Base-by-base conservation (phyloP, 2,329 filamentous ascomycete species). In the Epicoccum nigrum region DNA sequence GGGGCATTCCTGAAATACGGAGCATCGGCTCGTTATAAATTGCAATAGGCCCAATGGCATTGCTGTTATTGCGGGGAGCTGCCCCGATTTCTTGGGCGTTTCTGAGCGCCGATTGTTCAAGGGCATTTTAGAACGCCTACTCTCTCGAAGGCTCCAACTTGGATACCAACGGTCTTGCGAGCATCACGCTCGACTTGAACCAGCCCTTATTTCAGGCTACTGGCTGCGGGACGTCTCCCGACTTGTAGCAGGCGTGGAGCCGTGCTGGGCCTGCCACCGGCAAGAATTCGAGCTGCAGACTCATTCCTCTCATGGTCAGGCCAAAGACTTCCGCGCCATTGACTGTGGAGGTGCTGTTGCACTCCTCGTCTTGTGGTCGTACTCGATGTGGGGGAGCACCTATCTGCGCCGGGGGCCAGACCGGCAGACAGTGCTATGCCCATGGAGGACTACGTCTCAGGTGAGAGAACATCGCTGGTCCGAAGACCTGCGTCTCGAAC, bases 161-260 rank as follows among this genome's bases (percentile, higher is more conserved):
- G 30, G 35, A 39, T 12, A 15, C 48, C 41, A 34, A 51, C 34
- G 28, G 20, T 33, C 28, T n/a, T 52, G 53, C 54, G 46, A 54
- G 42, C 46, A 21, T n/a, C 30, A 12, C 3, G 30, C 34, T 50
- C 48, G 50, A 51, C 38, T 51, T 47, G 33, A 38, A 25, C 23
- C 45, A 40, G 27, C 20, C 27, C 38, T 27, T 25, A 16, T 23
- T 42, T 30, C 7, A 28, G 30, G n/a, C 30, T 35, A 28, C 49
- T 51, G 54, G 39, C 5, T 47, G 46, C 48, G 55, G 57, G 55
- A 58, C 49, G 51, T 58, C 55, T 58, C 57, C 52, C 57, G 52
- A 50, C 49, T 55, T 52, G 16, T 6, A 20, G 43, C 43, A 45
- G 31, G 28, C 39, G 30, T n/a, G 15, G 2, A 17, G 33, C 28